Percentiles rank a stretch among this genome's conserved stretches.
Conservation (phyloP, 2,329 filamentous ascomycete genomes). For the Chrysoporthe cubensis region DNA sequence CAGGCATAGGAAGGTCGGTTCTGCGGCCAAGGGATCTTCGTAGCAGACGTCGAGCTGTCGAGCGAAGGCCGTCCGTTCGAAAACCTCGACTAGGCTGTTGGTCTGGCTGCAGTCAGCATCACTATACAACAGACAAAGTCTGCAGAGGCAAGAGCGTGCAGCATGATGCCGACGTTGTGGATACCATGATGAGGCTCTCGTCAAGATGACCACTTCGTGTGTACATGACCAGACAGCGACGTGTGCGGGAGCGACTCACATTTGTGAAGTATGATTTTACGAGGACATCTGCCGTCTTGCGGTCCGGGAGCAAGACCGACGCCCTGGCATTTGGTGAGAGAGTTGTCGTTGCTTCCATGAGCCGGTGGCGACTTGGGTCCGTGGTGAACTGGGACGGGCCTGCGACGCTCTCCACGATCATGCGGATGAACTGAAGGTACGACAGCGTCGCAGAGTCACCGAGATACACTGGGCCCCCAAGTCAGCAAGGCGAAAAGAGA, state of each 20-base stretch:
- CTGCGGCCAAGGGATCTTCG: constrained; percentile 52
- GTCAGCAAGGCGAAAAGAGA: constrained; percentile 26
- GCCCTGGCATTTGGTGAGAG: constrained; percentile 50
- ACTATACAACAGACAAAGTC: not conserved
- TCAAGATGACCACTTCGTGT: not conserved
- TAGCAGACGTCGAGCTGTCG: constrained; percentile 57
- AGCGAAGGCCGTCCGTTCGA: constrained; percentile 56
- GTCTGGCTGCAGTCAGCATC: constrained; percentile 46
- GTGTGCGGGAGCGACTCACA: constrained; percentile 41
- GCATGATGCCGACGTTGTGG: not conserved
- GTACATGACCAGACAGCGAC: not conserved
- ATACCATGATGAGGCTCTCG: not conserved
- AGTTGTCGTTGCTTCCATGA: constrained; percentile 57
- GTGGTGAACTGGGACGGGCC: constrained; percentile 61
- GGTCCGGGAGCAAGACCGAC: constrained; percentile 59
- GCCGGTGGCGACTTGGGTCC: constrained; percentile 60
- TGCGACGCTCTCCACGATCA: constrained; percentile 59
- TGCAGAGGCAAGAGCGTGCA: not conserved
- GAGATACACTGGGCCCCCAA: constrained; percentile 48
- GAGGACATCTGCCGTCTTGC: constrained; percentile 56
- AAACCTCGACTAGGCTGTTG: constrained; percentile 62
- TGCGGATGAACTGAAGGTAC: constrained; percentile 63
- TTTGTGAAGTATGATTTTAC: constrained; percentile 65
- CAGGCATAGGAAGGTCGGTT: constrained; percentile 59
- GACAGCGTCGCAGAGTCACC: constrained; percentile 67